These are phyloP conservation scores for Cryptococcus sp. DNA, from an alignment of 1,284 basidiomycete genomes.

Conservation along the genomic window DNA sequence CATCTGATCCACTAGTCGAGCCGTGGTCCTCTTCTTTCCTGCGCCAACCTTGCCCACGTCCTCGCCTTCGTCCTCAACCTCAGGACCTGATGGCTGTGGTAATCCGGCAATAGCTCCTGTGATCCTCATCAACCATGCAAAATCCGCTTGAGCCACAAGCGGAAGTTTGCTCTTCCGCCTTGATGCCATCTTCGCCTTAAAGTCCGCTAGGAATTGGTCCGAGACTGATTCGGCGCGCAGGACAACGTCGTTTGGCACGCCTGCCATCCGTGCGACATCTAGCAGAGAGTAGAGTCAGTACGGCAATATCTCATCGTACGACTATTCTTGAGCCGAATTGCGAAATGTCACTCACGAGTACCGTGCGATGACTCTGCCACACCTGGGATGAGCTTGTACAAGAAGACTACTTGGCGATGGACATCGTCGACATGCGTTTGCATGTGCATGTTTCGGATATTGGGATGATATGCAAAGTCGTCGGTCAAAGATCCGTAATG, in stretches of 20 bases:
- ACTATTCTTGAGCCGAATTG: neutral
- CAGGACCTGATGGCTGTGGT: no score
- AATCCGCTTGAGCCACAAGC: conserved; percentile 80
- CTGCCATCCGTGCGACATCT: conserved; percentile 81
- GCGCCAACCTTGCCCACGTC: neutral
- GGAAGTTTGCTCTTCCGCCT: conserved; percentile 68
- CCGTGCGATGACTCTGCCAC: conserved; percentile 90
- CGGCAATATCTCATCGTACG: no score
- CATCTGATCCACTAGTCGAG: conserved; percentile 28
- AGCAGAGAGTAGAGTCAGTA: neutral
- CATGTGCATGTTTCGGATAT: conserved; percentile 93
- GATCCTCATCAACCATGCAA: conserved; percentile 64
- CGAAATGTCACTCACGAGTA: conserved; percentile 58
- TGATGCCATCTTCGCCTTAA: conserved; percentile 71
- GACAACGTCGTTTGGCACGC: conserved; percentile 69
- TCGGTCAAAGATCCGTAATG: conserved; percentile 54
- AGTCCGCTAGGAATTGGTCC: conserved; percentile 80
- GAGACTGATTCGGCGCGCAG: conserved; percentile 83
- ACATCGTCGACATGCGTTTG: conserved; percentile 86
- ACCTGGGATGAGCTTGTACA: conserved; percentile 89
- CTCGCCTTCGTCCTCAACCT: no score
- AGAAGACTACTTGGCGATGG: conserved; percentile 76
- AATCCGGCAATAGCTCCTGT: conserved; percentile 1
- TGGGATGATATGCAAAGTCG: conserved; percentile 75
- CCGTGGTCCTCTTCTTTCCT: conserved; percentile 7